Conservation (phyloP, 164 flowering plant genomes). For the Vitis rotundifolia region DNA sequence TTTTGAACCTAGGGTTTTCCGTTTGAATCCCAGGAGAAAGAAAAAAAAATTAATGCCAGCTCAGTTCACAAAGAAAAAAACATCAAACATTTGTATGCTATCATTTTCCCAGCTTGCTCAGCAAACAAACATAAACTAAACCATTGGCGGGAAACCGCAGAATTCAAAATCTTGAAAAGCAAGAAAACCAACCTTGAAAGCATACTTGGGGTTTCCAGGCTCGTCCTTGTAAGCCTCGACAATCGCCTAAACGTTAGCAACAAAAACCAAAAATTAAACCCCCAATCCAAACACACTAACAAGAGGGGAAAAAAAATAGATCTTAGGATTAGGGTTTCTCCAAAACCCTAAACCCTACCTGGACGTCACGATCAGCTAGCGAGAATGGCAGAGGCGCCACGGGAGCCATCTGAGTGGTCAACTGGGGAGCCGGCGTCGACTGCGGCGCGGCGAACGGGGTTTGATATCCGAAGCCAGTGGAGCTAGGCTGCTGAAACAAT, state of each 20-base stretch:
- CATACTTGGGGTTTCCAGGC: conserved; percentile 81
- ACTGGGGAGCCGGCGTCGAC: conserved; percentile 48
- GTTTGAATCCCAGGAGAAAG: too few species aligned
- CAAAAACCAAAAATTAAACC: background rate
- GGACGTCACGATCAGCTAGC: conserved; percentile 95
- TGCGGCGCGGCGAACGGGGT: conserved; percentile 41
- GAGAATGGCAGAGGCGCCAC: conserved; percentile 93
- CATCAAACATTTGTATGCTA: background rate
- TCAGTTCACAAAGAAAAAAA: too few species aligned
- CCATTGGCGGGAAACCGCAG: background rate
- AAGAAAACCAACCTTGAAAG: conserved; percentile 70
- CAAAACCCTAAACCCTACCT: conserved; percentile 34
- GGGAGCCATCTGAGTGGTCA: conserved; percentile 98
- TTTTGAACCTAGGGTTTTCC: too few species aligned
- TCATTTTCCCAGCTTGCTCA: background rate
- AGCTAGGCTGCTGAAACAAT: conserved; percentile 41
- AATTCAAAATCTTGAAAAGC: conserved; percentile 5
- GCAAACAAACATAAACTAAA: background rate
- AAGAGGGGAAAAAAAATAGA: background rate
- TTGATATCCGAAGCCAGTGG: conserved; percentile 52
- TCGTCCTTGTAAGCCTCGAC: conserved; percentile 95
- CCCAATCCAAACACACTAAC: background rate
- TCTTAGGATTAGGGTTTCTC: conserved; percentile 11
- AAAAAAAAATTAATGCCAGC: too few species aligned
- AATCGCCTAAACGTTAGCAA: conserved; percentile 54